Base-by-base conservation (phyloP, 2,329 filamentous ascomycete species). In the Paracoccidioides brasiliensis region DNA sequence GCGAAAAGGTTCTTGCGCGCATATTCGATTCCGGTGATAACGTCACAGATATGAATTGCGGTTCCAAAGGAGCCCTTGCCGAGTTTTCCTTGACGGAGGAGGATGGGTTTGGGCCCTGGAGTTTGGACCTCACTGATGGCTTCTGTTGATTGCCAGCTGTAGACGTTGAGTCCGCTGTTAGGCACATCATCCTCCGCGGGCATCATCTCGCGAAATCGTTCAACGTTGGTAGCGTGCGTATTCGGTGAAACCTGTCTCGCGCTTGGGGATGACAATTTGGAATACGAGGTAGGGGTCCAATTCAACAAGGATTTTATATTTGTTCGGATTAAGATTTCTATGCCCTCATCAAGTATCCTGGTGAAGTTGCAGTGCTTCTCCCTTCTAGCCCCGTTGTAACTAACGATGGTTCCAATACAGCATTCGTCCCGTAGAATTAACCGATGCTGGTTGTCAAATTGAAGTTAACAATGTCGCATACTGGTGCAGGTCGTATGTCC, bases 401-500 rank as follows among this genome's bases (percentile, higher is more conserved):
- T 1, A n/a, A 54, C 52, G 8, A 12, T 54, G 28, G 52, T 54
- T 12, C 42, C 52, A 32, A 35, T 28, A 9, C 38, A 4, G 42
- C 41, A 54, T 12, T 15, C 6, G 42, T 54, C 52, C 5, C 32
- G 42, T 4, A 54, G 10, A 22, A 54, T 54, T 33, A 54, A 15
- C 9, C n/a, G 52, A 30, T 54, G 37, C 42, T 48, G 52, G 15
- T 46, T 15, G 22, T 54, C n/a, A 46, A 54, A 54, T 14, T 41
- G 45, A 3, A 54, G 14, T 4, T 37, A 37, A 28, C 7, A 54
- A 32, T 54, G 42, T 7, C 9, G 28, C 5, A 8, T 8, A 28
- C 52, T 54, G 42, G 37, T 38, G n/a, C 15, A 6, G 6, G 22
- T 10, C 2, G 5, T 5, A 4, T 4, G 22, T 12, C 15, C 1